phyloP scores from a whole-genome alignment of 129 eudicot species.

The Saussurea involucrata region DNA sequence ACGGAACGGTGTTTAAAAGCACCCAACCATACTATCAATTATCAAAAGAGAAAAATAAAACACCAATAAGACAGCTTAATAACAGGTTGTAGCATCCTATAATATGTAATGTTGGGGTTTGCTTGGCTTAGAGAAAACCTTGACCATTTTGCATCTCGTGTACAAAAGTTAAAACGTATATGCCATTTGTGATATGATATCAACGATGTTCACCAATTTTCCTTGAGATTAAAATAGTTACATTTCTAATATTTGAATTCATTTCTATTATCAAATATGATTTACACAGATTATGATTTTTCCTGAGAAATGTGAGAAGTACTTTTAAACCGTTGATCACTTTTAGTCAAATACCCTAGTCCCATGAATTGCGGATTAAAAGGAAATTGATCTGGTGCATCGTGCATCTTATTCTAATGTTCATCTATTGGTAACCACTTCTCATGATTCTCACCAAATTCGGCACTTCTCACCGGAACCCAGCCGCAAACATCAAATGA shows the following conservation, averaged over 20 bases:
- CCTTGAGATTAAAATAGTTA: background rate
- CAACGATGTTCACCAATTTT: background rate
- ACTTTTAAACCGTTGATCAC: no score
- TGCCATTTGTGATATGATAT: background rate
- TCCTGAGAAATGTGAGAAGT: no score
- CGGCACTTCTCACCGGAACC: no score
- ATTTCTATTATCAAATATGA: background rate
- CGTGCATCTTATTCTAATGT: no score
- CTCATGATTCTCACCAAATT: no score
- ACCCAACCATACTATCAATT: background rate
- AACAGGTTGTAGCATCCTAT: constrained; percentile 10
- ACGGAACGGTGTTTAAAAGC: background rate
- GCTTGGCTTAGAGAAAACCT: background rate
- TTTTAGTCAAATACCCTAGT: no score
- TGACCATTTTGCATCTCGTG: background rate
- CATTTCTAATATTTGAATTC: background rate
- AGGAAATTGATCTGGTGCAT: no score
- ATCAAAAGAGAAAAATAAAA: background rate
- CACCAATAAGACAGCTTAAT: background rate
- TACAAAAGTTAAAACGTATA: background rate
- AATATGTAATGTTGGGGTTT: background rate
- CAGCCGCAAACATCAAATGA: no score
- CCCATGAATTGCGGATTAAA: no score
- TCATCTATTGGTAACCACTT: no score
- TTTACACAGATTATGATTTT: no score